Conservation (phyloP, 2,329 filamentous ascomycete genomes). For the Fusarium tuaranense region DNA sequence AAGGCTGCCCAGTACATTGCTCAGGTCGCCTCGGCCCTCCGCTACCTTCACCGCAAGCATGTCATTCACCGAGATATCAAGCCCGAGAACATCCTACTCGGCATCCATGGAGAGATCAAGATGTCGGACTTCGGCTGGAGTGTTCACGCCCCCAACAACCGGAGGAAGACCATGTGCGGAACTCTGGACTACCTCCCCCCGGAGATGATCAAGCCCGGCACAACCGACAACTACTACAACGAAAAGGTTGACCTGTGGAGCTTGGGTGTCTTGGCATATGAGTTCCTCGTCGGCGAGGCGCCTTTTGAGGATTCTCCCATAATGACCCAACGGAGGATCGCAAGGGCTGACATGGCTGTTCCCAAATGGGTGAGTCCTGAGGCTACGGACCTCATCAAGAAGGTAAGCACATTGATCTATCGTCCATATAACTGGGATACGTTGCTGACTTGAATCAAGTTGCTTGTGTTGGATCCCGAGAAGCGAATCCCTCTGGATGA, state of each 20-base stretch:
- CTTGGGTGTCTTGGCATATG: conserved; percentile 93
- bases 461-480: conserved; percentile 92
- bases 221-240: conserved; percentile 87
- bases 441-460: conserved; percentile 59
- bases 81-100: conserved; percentile 95
- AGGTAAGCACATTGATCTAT: conserved; percentile 63
- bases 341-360: conserved; percentile 89
- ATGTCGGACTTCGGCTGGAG: conserved; percentile 99
- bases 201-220: conserved; percentile 92
- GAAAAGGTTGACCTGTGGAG: conserved; percentile 99
- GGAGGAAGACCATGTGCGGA: conserved; percentile 94
- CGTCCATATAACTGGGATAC: too few species aligned
- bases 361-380: conserved; percentile 91
- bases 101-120: conserved; percentile 98
- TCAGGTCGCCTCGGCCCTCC: conserved; percentile 87
- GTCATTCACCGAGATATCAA: conserved; percentile 99
- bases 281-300: conserved; percentile 95
- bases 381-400: conserved; percentile 92
- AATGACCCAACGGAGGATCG: conserved; percentile 94
- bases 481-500: conserved; percentile 92
- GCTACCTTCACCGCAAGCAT: conserved; percentile 95
- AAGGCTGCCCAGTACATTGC: conserved; percentile 88
- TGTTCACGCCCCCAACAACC: conserved; percentile 95
- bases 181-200: conserved; percentile 97
- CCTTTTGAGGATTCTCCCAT: conserved; percentile 96